A percentile compares a stretch with the other conserved stretches of the same genome.
Conservation (phyloP, 495 filamentous ascomycete species). For the Talaromyces adpressus region DNA sequence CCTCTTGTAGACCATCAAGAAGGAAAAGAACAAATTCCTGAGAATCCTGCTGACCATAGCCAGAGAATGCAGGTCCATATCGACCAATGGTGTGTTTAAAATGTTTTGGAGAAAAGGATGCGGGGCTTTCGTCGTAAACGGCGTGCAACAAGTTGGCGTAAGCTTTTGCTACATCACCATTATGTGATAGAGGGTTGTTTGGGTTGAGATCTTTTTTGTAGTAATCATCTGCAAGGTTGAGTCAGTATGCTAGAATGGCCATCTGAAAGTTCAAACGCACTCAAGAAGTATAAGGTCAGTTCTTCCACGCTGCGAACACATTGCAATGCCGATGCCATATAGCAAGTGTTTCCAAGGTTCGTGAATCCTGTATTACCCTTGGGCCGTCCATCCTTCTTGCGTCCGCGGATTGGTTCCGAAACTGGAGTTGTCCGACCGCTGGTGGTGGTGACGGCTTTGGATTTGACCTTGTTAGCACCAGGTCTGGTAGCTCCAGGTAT, state of each 20-base stretch:
- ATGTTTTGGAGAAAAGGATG: slow-evolving; percentile 60
- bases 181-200: slow-evolving; percentile 74
- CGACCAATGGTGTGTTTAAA: slow-evolving; percentile 78
- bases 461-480: slow-evolving; percentile 28
- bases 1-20: slow-evolving; percentile 89
- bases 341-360: slow-evolving; percentile 95
- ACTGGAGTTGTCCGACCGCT: slow-evolving; percentile 63
- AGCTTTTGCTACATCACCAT: slow-evolving; percentile 72
- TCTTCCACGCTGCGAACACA: slow-evolving; percentile 89
- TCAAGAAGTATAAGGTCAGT: slow-evolving; percentile 81
- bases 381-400: slow-evolving; percentile 56
- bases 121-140: slow-evolving; percentile 55
- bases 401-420: slow-evolving; percentile 49
- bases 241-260: slow-evolving; percentile 16
- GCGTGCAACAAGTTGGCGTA: slow-evolving; percentile 68
- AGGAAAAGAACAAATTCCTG: slow-evolving; percentile 97
- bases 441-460: slow-evolving; percentile 25
- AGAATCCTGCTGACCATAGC: slow-evolving; percentile 93
- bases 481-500: slow-evolving; percentile 33
- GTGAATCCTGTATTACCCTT: slow-evolving; percentile 72
- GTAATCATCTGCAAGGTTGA: slow-evolving; percentile 42
- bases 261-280: slow-evolving; percentile 30
- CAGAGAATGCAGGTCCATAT: slow-evolving; percentile 78
- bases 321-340: slow-evolving; percentile 96
- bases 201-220: slow-evolving; percentile 76